phyloP scores from a whole-genome alignment of 164 flowering plant species.

The Cinnamomum micranthum region DNA sequence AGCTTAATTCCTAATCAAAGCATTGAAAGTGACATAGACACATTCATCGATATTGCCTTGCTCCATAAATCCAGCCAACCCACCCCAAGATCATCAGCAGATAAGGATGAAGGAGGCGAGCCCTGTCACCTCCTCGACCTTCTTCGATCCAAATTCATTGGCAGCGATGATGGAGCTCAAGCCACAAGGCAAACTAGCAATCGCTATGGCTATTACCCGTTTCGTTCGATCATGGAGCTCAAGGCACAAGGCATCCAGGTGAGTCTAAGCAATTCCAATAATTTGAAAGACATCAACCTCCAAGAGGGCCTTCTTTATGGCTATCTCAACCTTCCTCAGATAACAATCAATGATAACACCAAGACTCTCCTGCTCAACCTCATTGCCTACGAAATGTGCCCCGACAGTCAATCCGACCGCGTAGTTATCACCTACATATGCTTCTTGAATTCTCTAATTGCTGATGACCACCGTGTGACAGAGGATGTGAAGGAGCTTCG shows the following conservation, averaged over 20 bases:
- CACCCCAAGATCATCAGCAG: not conserved
- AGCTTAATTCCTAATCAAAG: not conserved
- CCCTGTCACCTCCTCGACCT: slow-evolving; percentile 10
- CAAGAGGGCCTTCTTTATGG: not conserved
- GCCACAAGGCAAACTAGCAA: too few species aligned
- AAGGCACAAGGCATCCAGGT: slow-evolving; percentile 3
- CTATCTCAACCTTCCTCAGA: not conserved
- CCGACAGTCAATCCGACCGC: not conserved
- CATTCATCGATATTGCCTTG: not conserved
- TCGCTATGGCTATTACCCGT: not conserved
- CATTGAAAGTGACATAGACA: not conserved
- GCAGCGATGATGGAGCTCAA: not conserved
- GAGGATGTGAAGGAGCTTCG: not conserved
- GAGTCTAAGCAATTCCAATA: not conserved
- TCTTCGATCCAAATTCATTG: not conserved
- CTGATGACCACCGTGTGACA: not conserved
- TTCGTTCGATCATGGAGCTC: slow-evolving; percentile 9
- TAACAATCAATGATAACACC: not conserved
- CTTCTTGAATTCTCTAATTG: slow-evolving; percentile 11
- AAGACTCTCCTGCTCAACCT: slow-evolving; percentile 5
- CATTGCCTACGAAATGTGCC: slow-evolving; percentile 5
- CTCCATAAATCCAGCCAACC: not conserved
- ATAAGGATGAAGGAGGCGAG: not conserved
- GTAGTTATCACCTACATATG: slow-evolving; percentile 15
- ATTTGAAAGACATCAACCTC: not conserved